Conservation (phyloP, 805 yeast genomes). For the Priceomyces carsonii region DNA sequence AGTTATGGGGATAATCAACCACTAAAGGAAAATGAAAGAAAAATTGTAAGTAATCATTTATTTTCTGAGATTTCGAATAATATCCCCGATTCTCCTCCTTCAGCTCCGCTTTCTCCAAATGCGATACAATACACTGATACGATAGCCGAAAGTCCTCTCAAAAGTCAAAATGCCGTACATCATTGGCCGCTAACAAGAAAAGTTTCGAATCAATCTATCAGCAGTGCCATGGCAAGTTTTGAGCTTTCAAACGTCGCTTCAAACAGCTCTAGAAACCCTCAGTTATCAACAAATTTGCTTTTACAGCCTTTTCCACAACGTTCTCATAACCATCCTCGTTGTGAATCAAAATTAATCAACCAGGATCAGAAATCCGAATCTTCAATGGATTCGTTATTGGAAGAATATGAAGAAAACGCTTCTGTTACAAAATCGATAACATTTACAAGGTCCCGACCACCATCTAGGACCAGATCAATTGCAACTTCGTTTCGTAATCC, state of each 20-base stretch:
- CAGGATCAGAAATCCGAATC: conserved; percentile 21
- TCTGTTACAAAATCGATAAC: conserved; percentile 26
- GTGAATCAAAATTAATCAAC: background rate
- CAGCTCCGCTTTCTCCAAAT: conserved; percentile 40
- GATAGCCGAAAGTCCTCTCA: conserved; percentile 1
- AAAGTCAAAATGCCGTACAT: conserved; percentile 5
- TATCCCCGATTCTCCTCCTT: conserved; percentile 46
- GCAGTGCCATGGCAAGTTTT: conserved; percentile 32
- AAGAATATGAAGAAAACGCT: conserved; percentile 46
- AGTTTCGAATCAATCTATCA: conserved; percentile 22
- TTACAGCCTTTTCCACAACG: conserved; percentile 18
- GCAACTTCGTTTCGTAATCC: conserved; percentile 14
- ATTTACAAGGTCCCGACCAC: conserved; percentile 23
- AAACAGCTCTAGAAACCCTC: conserved; percentile 1
- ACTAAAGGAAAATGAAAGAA: background rate
- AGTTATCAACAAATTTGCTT: conserved; percentile 2
- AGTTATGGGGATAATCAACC: background rate
- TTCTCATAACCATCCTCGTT: background rate
- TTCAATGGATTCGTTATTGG: conserved; percentile 41
- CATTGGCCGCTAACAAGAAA: conserved; percentile 14
- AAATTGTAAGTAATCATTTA: conserved; percentile 1
- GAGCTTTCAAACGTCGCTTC: conserved; percentile 13
- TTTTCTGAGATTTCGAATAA: conserved; percentile 21
- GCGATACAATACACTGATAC: conserved; percentile 11
- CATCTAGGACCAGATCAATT: conserved; percentile 26